Conservation (phyloP, 768 basidiomycete genomes). For the Galerina marginata region DNA sequence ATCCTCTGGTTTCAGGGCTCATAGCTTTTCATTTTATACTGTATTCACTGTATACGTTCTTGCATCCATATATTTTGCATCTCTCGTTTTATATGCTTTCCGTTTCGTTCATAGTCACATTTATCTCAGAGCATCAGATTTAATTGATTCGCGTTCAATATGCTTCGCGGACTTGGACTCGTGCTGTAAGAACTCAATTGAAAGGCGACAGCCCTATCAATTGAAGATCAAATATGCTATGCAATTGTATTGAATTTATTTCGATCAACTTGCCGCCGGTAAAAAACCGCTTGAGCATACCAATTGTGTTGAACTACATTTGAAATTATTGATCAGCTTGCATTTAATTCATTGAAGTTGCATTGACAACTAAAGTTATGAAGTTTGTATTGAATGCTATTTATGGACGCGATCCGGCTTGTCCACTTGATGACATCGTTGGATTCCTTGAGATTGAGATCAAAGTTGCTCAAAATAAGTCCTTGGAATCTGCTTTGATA, state of each 20-base stretch:
- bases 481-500: no score
- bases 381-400: no score
- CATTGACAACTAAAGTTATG: no score
- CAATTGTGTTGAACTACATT: slow-evolving; percentile 8
- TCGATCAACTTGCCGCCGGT: slow-evolving; percentile 32
- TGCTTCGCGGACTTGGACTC: slow-evolving; percentile 16
- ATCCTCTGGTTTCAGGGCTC: neutral
- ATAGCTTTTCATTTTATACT: slow-evolving; percentile 9
- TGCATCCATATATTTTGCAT: slow-evolving; percentile 8
- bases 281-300: slow-evolving; percentile 19
- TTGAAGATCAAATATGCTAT: slow-evolving; percentile 18
- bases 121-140: neutral
- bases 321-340: neutral
- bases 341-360: neutral
- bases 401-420: no score
- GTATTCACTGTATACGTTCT: slow-evolving; percentile 16
- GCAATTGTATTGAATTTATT: slow-evolving; percentile 25
- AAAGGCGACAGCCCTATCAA: slow-evolving; percentile 20
- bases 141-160: slow-evolving; percentile 11
- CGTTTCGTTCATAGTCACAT: slow-evolving; percentile 6
- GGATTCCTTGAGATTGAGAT: no score
- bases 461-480: no score
- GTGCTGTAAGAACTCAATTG: slow-evolving; percentile 20
- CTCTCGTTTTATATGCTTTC: slow-evolving; percentile 6
- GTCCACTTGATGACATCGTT: no score